Percentiles rank a stretch among this genome's conserved stretches.
phyloP scores from a whole-genome alignment of 2,329 filamentous ascomycete species.

The Sporothrix pseudoabietina region DNA sequence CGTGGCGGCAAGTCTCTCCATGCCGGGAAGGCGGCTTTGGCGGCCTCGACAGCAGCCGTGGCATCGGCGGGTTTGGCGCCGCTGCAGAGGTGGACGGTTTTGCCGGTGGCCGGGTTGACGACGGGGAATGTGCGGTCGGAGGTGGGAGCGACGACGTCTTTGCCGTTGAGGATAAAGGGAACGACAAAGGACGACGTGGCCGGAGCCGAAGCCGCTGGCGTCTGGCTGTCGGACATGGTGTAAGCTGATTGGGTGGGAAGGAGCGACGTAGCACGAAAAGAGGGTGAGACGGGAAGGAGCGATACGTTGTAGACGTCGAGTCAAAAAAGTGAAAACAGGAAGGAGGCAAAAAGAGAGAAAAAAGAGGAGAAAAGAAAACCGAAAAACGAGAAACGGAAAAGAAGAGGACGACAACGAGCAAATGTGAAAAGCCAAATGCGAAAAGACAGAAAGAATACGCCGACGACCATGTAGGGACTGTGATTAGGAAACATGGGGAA shows the following conservation, averaged over 20 bases:
- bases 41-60: conserved; percentile 45
- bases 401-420: too few species aligned
- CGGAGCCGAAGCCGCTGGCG: not conserved
- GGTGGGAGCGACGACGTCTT: conserved; percentile 12
- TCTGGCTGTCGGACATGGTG: not conserved
- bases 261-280: not conserved
- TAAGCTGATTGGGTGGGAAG: conserved; percentile 14
- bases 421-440: not conserved
- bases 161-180: conserved; percentile 12
- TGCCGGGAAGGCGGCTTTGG: conserved; percentile 66
- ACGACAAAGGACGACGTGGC: not conserved
- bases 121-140: conserved; percentile 36
- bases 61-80: conserved; percentile 39
- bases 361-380: not conserved
- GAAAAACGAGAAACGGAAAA: not conserved
- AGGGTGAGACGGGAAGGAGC: conserved; percentile 6
- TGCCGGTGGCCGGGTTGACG: conserved; percentile 39
- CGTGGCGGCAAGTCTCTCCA: conserved; percentile 67
- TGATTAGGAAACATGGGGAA: not conserved
- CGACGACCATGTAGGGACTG: not conserved
- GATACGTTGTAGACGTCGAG: not conserved
- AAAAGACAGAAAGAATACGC: not conserved
- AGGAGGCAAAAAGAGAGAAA: not conserved
- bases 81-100: conserved; percentile 39
- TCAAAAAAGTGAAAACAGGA: not conserved